These are phyloP conservation scores for Biancaea sappan DNA, from an alignment of 306 rosid genomes.

Conservation along the genomic window DNA sequence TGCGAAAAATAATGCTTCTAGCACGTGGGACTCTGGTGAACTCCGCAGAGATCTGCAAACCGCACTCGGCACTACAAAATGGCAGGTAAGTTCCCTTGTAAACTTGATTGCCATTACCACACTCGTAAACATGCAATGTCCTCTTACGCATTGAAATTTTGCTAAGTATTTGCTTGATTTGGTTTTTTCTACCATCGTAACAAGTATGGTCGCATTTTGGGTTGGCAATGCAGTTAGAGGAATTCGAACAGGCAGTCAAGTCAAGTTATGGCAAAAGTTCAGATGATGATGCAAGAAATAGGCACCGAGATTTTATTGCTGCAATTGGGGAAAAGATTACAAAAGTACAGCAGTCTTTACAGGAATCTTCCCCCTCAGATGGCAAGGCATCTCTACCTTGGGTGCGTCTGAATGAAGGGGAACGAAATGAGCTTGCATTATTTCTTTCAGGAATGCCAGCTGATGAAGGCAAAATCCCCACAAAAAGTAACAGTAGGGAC, in stretches of 20 bases:
- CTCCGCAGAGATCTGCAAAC: slow-evolving; percentile 78
- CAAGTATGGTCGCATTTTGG: slow-evolving; percentile 32
- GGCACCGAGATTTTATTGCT: slow-evolving; percentile 70
- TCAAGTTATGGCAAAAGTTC: slow-evolving; percentile 66
- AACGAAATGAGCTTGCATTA: slow-evolving; percentile 72
- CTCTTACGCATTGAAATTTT: background rate
- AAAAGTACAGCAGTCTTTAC: slow-evolving; percentile 56
- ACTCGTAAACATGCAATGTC: background rate
- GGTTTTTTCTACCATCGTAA: background rate
- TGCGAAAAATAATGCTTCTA: slow-evolving; percentile 55
- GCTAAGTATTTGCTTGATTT: background rate
- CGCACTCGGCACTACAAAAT: slow-evolving; percentile 89
- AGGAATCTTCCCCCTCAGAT: slow-evolving; percentile 51
- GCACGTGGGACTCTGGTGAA: slow-evolving; percentile 69
- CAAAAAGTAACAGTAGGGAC: slow-evolving; percentile 33
- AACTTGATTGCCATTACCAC: background rate
- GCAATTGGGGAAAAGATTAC: slow-evolving; percentile 67
- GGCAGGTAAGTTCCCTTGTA: slow-evolving; percentile 70
- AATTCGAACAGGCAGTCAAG: slow-evolving; percentile 70
- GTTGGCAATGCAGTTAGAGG: slow-evolving; percentile 76
- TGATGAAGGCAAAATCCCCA: slow-evolving; percentile 27
- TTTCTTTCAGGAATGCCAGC: slow-evolving; percentile 70
- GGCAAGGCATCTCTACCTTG: slow-evolving; percentile 66
- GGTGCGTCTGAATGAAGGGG: slow-evolving; percentile 84
- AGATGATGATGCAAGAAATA: slow-evolving; percentile 58